phyloP scores from a whole-genome alignment of 2,329 filamentous ascomycete species.

The Chrysoporthe puriensis region DNA sequence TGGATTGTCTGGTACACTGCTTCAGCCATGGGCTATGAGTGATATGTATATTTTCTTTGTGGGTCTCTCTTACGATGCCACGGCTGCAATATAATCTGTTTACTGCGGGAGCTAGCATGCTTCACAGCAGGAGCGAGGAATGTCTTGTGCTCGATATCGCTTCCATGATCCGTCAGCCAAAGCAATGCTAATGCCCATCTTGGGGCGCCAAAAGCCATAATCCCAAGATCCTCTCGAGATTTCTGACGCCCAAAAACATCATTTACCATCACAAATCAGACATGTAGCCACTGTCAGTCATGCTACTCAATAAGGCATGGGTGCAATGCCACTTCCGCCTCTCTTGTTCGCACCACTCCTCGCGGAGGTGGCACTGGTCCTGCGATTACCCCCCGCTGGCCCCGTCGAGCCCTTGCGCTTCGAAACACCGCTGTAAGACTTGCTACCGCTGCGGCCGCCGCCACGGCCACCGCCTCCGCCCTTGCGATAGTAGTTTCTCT shows the following conservation, averaged over 20 bases:
- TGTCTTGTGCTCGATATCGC: not conserved
- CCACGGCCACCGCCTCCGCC: slow-evolving; percentile 29
- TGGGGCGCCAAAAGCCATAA: not conserved
- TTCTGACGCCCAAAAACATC: not conserved
- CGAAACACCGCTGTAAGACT: slow-evolving; percentile 30
- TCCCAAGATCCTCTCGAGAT: not conserved
- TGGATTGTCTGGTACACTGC: not conserved
- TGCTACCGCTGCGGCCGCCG: slow-evolving; percentile 25
- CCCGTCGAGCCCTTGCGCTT: slow-evolving; percentile 30
- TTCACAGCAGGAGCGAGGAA: not conserved
- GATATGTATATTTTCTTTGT: too few relatives aligned
- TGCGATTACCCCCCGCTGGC: slow-evolving; percentile 1
- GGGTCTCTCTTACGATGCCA: too few relatives aligned
- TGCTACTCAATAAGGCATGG: slow-evolving; percentile 24
- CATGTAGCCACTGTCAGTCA: too few relatives aligned
- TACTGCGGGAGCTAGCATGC: not conserved
- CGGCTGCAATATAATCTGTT: too few relatives aligned
- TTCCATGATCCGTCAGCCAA: slow-evolving; percentile 3
- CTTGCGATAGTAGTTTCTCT: slow-evolving; percentile 27
- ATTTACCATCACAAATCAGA: not conserved
- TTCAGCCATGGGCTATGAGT: too few relatives aligned
- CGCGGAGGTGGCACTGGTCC: slow-evolving; percentile 17
- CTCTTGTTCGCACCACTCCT: slow-evolving; percentile 16
- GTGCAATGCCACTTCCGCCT: slow-evolving; percentile 18
- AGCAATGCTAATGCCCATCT: not conserved